phyloP scores from a whole-genome alignment of 129 eudicot species.

The Daucus carota region DNA sequence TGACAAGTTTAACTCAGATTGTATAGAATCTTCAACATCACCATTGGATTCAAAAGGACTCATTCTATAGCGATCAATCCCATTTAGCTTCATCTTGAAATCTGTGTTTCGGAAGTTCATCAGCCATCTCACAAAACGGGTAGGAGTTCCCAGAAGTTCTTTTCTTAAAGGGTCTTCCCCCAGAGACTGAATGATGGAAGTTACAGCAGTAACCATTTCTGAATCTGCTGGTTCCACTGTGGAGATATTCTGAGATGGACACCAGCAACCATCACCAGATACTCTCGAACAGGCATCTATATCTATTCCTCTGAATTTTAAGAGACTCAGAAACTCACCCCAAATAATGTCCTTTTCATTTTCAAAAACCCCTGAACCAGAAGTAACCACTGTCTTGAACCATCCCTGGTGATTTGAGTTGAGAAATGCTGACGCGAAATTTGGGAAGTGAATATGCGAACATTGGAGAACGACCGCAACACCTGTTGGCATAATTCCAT shows the following conservation, averaged over 20 bases:
- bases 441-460: slow-evolving; percentile 67
- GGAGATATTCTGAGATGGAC: slow-evolving; percentile 44
- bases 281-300: slow-evolving; percentile 16
- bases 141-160: slow-evolving; percentile 73
- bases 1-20: slow-evolving; percentile 53
- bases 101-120: slow-evolving; percentile 48
- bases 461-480: slow-evolving; percentile 82
- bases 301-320: slow-evolving; percentile 46
- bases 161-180: slow-evolving; percentile 77
- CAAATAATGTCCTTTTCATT: slow-evolving; percentile 39
- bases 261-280: slow-evolving; percentile 44
- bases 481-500: slow-evolving; percentile 72
- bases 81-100: slow-evolving; percentile 67
- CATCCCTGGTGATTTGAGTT: slow-evolving; percentile 47
- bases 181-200: slow-evolving; percentile 50
- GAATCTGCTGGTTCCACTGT: slow-evolving; percentile 29
- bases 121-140: slow-evolving; percentile 68
- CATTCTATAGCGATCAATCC: slow-evolving; percentile 19
- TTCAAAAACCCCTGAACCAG: slow-evolving; percentile 72
- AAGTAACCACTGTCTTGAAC: slow-evolving; percentile 29
- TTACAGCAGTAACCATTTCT: slow-evolving; percentile 44
- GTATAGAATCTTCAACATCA: slow-evolving; percentile 21
- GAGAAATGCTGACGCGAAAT: slow-evolving; percentile 35
- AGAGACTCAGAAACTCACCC: slow-evolving; percentile 66
- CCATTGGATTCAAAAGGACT: slow-evolving; percentile 20